Evolutionary conservation across 2,329 filamentous ascomycete genomes (phyloP).

Genomic region (Aspergillus costaricaensis): DNA sequence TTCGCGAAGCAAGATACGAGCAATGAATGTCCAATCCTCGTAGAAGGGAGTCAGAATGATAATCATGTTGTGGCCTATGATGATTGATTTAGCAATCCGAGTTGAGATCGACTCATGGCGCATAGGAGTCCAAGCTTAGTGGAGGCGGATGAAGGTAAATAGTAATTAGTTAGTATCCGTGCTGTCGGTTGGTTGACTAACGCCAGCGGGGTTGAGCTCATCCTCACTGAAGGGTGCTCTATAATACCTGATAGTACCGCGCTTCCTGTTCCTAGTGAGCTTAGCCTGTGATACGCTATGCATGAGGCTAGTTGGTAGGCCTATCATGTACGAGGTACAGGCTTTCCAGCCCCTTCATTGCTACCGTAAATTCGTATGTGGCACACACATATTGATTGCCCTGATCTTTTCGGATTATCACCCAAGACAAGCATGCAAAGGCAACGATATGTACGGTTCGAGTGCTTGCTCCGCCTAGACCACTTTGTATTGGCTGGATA

Average conservation of each 20-base stretch:
- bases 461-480: too few species aligned
- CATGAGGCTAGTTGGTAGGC: not conserved
- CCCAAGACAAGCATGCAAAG: too few species aligned
- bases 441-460: too few species aligned
- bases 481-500: too few species aligned
- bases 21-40: not conserved
- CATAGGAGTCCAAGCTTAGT: not conserved
- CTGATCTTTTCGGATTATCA: too few species aligned
- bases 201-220: not conserved
- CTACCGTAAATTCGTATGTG: not conserved
- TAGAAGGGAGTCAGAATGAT: not conserved
- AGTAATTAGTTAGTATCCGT: not conserved
- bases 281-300: not conserved
- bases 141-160: not conserved
- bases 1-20: not conserved
- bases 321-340: not conserved
- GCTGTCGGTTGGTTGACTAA: not conserved
- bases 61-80: not conserved
- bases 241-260: constrained; percentile 6
- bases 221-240: not conserved
- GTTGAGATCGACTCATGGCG: not conserved
- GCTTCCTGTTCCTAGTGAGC: constrained; percentile 10
- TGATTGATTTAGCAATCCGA: not conserved
- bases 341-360: not conserved
- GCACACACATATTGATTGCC: too few species aligned